Percentiles rank a stretch among this genome's conserved stretches.
phyloP scores from a whole-genome alignment of 2,329 filamentous ascomycete species.

The Trichoderma sp. region DNA sequence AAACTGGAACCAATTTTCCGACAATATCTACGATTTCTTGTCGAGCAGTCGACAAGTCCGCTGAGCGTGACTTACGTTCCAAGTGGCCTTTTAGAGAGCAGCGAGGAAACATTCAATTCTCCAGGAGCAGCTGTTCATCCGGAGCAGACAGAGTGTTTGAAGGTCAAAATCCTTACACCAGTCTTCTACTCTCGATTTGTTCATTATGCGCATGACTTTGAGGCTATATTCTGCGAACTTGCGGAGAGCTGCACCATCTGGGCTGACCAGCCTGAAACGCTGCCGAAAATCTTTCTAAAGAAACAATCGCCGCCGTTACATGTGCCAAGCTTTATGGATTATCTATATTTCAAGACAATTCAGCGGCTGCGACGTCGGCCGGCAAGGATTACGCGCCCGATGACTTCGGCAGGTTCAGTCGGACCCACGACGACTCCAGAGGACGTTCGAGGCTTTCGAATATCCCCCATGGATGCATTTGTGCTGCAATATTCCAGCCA shows the following conservation, averaged over 20 bases:
- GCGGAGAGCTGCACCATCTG: constrained; percentile 60
- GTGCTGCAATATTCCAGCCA: constrained; percentile 40
- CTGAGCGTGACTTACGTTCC: constrained; percentile 57
- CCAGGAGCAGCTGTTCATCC: constrained; percentile 26
- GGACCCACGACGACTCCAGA: constrained; percentile 24
- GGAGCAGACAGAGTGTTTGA: constrained; percentile 42
- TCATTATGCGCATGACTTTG: constrained; percentile 61
- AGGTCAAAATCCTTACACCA: constrained; percentile 62
- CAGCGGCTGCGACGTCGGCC: constrained; percentile 47
- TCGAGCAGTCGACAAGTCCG: constrained; percentile 46
- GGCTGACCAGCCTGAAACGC: constrained; percentile 55
- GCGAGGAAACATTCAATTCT: constrained; percentile 43
- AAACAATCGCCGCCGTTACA: constrained; percentile 40
- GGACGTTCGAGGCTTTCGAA: constrained; percentile 51
- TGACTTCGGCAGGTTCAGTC: constrained; percentile 40
- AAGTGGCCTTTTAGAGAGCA: constrained; percentile 44
- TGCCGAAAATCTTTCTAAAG: constrained; percentile 49
- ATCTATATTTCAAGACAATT: constrained; percentile 46
- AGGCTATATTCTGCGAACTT: constrained; percentile 62
- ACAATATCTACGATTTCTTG: constrained; percentile 50
- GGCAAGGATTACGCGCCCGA: constrained; percentile 41
- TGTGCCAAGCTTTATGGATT: constrained; percentile 40
- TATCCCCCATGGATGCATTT: constrained; percentile 54
- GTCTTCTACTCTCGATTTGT: constrained; percentile 68
- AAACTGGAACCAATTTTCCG: constrained; percentile 50